Evolutionary conservation across 148 eudicot genomes (phyloP).

Genomic region (Nepenthes gracilis): DNA sequence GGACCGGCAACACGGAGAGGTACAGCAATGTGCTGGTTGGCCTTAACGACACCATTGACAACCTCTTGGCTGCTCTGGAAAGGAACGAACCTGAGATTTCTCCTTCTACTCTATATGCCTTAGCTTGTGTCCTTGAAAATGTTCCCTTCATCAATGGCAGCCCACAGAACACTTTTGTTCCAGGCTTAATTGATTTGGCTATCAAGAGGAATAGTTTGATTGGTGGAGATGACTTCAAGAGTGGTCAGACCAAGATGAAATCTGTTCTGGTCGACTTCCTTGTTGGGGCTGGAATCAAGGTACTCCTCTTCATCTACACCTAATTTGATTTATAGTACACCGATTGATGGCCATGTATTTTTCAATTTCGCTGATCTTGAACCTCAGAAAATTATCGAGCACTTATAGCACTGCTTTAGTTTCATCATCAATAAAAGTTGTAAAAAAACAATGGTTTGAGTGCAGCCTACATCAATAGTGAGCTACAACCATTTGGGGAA

Average conservation of each 20-base stretch:
- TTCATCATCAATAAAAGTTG: background rate
- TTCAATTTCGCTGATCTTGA: background rate
- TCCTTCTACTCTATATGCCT: conserved; percentile 78
- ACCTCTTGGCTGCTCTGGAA: conserved; percentile 62
- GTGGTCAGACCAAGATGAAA: conserved; percentile 99
- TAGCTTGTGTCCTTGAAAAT: conserved; percentile 82
- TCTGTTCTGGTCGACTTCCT: conserved; percentile 97
- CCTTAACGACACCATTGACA: conserved; percentile 79
- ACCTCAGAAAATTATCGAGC: background rate
- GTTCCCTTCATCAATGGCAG: conserved; percentile 95
- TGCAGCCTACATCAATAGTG: conserved; percentile 94
- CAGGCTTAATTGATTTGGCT: conserved; percentile 87
- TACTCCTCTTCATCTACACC: conserved; percentile 4
- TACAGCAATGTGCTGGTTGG: conserved; percentile 86
- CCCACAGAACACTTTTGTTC: conserved; percentile 98
- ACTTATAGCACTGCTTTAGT: background rate
- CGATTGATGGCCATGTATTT: too few relatives aligned
- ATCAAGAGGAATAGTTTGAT: conserved; percentile 75
- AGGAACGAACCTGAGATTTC: conserved; percentile 88
- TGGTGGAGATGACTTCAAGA: conserved; percentile 98
- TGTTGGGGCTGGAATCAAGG: conserved; percentile 99
- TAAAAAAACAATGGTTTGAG: conserved; percentile 1
- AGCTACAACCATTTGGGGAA: conserved; percentile 99
- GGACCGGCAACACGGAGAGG: conserved; percentile 99
- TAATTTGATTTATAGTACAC: background rate